Evolutionary conservation across 192 early-diverging fungal genomes (phyloP).

Genomic region (Ramicandelaber brevisporus): DNA sequence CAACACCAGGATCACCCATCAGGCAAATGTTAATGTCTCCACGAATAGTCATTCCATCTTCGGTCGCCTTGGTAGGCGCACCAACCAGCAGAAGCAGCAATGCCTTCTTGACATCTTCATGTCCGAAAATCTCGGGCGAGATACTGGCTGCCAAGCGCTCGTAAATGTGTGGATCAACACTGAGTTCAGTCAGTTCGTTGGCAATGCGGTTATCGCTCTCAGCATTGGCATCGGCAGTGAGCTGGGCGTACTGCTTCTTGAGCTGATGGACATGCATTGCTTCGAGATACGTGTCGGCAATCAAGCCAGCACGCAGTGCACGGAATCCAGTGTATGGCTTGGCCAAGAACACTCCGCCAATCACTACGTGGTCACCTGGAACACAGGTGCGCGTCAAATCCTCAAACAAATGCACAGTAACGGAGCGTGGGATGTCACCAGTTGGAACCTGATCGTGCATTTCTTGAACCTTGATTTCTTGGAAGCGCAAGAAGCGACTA

Average conservation of each 20-base stretch:
- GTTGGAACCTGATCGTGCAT: constrained; percentile 95
- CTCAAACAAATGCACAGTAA: constrained; percentile 78
- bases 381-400: constrained; percentile 47
- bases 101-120: constrained; percentile 83
- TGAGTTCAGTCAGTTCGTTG: constrained; percentile 24
- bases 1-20: constrained; percentile 97
- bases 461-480: constrained; percentile 93
- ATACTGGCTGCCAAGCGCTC: constrained; percentile 43
- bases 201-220: constrained; percentile 22
- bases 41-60: constrained; percentile 88
- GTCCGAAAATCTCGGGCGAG: constrained; percentile 78
- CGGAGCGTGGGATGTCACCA: constrained; percentile 89
- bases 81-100: constrained; percentile 65
- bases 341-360: constrained; percentile 75
- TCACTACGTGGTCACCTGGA: constrained; percentile 67
- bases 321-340: constrained; percentile 82
- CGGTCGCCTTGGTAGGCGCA: constrained; percentile 46
- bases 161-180: constrained; percentile 46
- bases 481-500: constrained; percentile 78
- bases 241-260: constrained; percentile 79
- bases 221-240: constrained; percentile 23
- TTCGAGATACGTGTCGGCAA: constrained; percentile 89
- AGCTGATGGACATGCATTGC: constrained; percentile 61
- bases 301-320: constrained; percentile 64
- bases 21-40: constrained; percentile 93